A percentile compares a stretch with the other conserved stretches of the same genome.
phyloP scores from a whole-genome alignment of 495 filamentous ascomycete genomes.

The Podospora pseudopauciseta region DNA sequence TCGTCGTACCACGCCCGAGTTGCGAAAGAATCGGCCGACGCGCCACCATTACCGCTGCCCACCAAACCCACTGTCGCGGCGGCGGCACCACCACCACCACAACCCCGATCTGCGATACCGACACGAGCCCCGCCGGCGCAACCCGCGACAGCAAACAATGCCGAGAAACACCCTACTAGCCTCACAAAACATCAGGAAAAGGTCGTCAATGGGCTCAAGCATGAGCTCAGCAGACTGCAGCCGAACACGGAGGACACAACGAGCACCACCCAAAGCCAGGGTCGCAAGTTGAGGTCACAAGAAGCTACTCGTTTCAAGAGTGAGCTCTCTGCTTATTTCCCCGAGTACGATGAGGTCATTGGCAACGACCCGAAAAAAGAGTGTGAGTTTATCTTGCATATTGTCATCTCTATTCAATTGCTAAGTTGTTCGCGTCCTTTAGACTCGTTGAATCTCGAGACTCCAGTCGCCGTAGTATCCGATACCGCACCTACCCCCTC shows the following conservation, averaged over 20 bases:
- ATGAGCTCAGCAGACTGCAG: conserved; percentile 49
- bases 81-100: conserved; percentile 21
- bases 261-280: conserved; percentile 20
- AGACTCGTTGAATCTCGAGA: conserved; percentile 60
- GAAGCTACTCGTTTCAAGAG: conserved; percentile 69
- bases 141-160: conserved; percentile 26
- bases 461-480: conserved; percentile 52
- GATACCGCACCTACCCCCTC: conserved; percentile 20
- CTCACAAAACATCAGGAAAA: conserved; percentile 47
- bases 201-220: conserved; percentile 50
- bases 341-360: conserved; percentile 87
- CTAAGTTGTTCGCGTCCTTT: conserved; percentile 23
- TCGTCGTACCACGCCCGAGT: conserved; percentile 26
- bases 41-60: conserved; percentile 26
- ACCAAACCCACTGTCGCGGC: conserved; percentile 28
- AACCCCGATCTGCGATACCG: conserved; percentile 21
- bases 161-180: conserved; percentile 18
- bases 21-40: conserved; percentile 29
- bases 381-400: conserved; percentile 50
- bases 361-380: conserved; percentile 72
- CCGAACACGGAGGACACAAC: conserved; percentile 39
- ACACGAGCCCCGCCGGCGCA: conserved; percentile 27
- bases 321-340: conserved; percentile 82
- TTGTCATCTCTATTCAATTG: conserved; percentile 35
- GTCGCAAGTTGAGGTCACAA: conserved; percentile 54